These are phyloP conservation scores for Aspergillus calidoustus DNA, from an alignment of 2,329 filamentous ascomycete genomes.

Conservation along the genomic window DNA sequence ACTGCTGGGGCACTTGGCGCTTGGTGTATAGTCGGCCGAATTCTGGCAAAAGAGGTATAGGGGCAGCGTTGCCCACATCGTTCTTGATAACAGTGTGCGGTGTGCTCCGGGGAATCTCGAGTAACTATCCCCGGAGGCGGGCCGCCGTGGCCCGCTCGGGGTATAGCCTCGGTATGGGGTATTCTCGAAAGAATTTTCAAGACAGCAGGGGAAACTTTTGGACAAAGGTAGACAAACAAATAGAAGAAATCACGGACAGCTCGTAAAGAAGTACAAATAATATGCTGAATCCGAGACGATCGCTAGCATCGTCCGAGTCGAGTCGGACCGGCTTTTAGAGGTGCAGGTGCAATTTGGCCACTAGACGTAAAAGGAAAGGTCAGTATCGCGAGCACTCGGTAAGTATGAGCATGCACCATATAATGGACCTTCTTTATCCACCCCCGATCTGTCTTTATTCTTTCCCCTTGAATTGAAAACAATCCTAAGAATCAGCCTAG, in stretches of 20 bases:
- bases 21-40: not conserved
- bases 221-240: not conserved
- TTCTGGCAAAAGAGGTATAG: not conserved
- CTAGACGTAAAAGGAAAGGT: slow-evolving; percentile 14
- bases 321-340: not conserved
- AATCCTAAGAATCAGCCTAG: not conserved
- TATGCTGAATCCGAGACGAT: not conserved
- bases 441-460: not conserved
- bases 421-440: not conserved
- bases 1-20: not conserved
- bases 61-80: not conserved
- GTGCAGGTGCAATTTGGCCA: slow-evolving; percentile 1
- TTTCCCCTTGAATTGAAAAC: not conserved
- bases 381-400: slow-evolving; percentile 11
- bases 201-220: not conserved
- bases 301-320: not conserved
- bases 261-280: not conserved
- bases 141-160: slow-evolving; percentile 7
- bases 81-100: not conserved
- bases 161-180: slow-evolving; percentile 7
- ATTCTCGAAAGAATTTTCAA: not conserved
- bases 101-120: not conserved
- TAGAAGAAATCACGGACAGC: not conserved
- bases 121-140: slow-evolving; percentile 5
- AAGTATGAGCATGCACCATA: slow-evolving; percentile 13